Evolutionary conservation across 305 asterid genomes (phyloP).

Genomic region (Solanum hybrid): DNA sequence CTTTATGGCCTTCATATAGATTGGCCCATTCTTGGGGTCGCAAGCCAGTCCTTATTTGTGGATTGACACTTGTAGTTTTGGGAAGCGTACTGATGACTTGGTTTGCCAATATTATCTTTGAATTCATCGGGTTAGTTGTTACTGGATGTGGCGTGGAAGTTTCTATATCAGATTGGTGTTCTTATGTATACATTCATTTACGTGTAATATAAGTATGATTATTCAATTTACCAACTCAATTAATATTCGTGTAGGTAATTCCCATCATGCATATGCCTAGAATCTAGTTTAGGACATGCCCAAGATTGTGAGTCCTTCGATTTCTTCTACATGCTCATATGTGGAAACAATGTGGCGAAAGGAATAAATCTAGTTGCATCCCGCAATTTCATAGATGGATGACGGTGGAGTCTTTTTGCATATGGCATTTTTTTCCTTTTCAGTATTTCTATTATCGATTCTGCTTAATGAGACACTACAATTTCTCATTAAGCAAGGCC

Average conservation of each 20-base stretch:
- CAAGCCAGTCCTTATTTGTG: not conserved
- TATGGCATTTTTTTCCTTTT: not conserved
- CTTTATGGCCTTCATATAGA: too few relatives aligned
- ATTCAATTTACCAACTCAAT: not conserved
- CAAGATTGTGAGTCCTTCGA: not conserved
- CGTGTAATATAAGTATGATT: not conserved
- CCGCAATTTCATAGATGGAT: not conserved
- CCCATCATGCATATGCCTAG: not conserved
- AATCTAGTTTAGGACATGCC: not conserved
- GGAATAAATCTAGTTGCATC: not conserved
- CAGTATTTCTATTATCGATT: not conserved
- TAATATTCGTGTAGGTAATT: not conserved
- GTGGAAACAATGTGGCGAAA: not conserved
- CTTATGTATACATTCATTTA: not conserved
- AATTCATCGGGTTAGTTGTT: not conserved
- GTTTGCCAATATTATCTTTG: not conserved
- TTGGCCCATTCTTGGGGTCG: not conserved
- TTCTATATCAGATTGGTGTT: not conserved
- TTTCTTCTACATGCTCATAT: not conserved
- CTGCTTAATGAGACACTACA: not conserved
- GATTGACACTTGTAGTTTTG: not conserved
- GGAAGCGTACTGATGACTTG: not conserved
- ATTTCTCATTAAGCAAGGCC: not conserved
- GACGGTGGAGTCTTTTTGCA: not conserved
- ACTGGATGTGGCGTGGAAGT: not conserved